Base-by-base conservation (phyloP, 306 rosid species). In the Acacia melanoxylon region DNA sequence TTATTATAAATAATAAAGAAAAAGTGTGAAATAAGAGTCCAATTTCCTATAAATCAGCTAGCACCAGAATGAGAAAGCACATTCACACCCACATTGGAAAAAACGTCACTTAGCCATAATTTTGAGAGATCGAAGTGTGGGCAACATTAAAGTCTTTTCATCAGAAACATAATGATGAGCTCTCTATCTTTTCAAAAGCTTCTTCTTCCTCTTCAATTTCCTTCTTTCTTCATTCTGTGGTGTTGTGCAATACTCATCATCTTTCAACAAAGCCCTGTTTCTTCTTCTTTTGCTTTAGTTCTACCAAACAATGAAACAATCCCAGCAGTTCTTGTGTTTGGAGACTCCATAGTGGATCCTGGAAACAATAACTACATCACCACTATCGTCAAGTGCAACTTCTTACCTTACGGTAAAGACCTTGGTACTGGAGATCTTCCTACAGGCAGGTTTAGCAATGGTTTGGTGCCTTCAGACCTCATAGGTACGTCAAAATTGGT, bases 391-490 rank as follows among this genome's bases (percentile, higher is more conserved):
- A 92, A 85, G 74, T 87, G 94, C 45, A 40, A 94, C 69, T 94
- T 94, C 83, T 71, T 85, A 14, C 98, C 98, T 15, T 94, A 94
- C 68, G 98, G 98, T 31, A 80, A 85, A 74, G 94, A 94, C 80
- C 91, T 87, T 48, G 19, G 1, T 0, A 87, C 84, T 22, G 87
- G 89, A 73, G 65, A 35, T 33, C 27, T 6, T 31, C 89, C 95
- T 24, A 89, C 97, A 0, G 98, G 97, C 1, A 85, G 97, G 68
- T 94, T 94, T 75, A 85, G 93, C 87, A 91, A 92, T 76, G 98
- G 94, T 1, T 81, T 87, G 68, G 78, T 87, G 63, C 86, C 93
- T 8, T 81, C 90, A 2, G 90, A 87, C 48, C 27, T 9, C 78
- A 87, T 87, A 62, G 72, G 77, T 74, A 46, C 1, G 4, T 7